These are phyloP conservation scores for Entomophthora muscae DNA, from an alignment of 371 early-diverging fungal species.

Conservation along the genomic window DNA sequence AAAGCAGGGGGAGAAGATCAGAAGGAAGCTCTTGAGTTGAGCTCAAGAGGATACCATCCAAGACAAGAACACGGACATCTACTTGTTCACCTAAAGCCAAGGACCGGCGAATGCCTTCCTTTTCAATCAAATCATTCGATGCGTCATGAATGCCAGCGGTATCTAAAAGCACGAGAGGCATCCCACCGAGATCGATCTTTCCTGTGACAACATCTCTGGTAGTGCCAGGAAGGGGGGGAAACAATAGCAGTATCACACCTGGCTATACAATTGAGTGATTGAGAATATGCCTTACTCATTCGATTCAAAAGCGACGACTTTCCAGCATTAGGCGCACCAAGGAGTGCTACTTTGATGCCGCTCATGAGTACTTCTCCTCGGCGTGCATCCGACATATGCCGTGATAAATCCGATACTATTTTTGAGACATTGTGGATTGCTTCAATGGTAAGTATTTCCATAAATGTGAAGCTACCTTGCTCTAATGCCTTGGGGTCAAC, in stretches of 20 bases:
- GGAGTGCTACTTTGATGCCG: conserved; percentile 51
- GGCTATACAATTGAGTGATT: conserved; percentile 18
- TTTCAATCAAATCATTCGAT: conserved; percentile 37
- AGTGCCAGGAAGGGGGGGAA: conserved; percentile 55
- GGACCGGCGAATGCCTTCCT: conserved; percentile 54
- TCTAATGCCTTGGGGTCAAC: conserved; percentile 51
- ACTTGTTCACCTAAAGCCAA: conserved; percentile 9
- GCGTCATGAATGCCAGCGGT: conserved; percentile 58
- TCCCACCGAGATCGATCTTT: conserved; percentile 52
- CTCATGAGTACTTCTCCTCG: conserved; percentile 53
- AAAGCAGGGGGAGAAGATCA: background rate
- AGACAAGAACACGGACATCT: background rate
- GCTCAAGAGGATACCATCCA: background rate
- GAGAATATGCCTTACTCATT: conserved; percentile 22
- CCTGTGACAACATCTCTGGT: conserved; percentile 64
- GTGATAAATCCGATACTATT: conserved; percentile 18
- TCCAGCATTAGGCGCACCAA: conserved; percentile 70
- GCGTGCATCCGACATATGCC: conserved; percentile 40
- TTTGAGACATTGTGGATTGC: conserved; percentile 12
- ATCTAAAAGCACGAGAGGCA: conserved; percentile 51
- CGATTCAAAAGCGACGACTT: conserved; percentile 59
- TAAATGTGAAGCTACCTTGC: conserved; percentile 17
- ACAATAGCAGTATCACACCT: conserved; percentile 65
- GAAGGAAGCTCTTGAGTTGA: background rate
- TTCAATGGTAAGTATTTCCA: background rate